phyloP scores from a whole-genome alignment of 2,329 filamentous ascomycete species.

The Fusarium acutatum region DNA sequence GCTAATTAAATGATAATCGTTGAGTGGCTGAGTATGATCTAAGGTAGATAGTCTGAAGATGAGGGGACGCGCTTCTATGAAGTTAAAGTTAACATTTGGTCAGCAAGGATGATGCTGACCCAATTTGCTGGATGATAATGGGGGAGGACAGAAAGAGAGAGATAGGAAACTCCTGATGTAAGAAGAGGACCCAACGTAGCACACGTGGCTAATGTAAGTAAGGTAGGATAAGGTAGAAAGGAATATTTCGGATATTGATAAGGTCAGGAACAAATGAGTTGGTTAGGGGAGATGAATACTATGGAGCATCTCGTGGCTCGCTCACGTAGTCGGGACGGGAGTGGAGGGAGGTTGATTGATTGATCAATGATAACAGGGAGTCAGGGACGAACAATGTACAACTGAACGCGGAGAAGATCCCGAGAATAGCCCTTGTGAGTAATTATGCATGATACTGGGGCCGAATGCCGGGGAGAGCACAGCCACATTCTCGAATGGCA shows the following conservation, averaged over 20 bases:
- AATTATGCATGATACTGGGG: constrained; percentile 6
- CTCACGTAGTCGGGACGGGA: background rate
- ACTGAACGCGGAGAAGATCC: constrained; percentile 31
- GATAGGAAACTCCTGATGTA: constrained; percentile 7
- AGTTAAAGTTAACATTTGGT: constrained; percentile 23
- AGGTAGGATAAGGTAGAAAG: background rate
- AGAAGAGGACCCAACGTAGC: background rate
- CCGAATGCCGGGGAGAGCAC: background rate
- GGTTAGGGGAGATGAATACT: background rate
- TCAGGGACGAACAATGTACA: background rate
- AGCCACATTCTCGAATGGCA: background rate
- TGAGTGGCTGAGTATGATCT: background rate
- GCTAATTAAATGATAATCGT: background rate
- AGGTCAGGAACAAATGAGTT: background rate
- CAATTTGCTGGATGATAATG: background rate
- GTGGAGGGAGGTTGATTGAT: constrained; percentile 6
- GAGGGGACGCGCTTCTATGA: constrained; percentile 8
- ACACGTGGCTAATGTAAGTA: constrained; percentile 11
- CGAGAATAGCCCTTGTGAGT: constrained; percentile 30
- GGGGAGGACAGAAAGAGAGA: constrained; percentile 6
- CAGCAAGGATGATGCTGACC: constrained; percentile 25
- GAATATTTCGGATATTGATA: constrained; percentile 10
- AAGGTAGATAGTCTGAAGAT: background rate
- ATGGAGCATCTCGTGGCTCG: constrained; percentile 29
- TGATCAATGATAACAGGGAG: background rate